phyloP scores from a whole-genome alignment of 192 early-diverging fungal genomes.

The Coemansia sp. region DNA sequence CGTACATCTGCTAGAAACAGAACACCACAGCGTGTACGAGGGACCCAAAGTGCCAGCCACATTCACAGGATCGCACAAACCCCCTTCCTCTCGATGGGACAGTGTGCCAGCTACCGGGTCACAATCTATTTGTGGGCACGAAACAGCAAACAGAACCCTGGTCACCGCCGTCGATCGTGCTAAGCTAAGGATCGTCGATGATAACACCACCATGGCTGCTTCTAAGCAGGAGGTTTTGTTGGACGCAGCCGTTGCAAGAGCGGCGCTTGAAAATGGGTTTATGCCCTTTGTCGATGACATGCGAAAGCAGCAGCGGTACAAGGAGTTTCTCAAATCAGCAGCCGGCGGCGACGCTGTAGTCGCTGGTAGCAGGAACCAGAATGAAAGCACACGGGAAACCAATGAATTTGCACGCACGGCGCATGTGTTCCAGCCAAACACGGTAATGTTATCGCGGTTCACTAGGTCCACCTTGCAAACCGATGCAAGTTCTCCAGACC shows the following conservation, averaged over 20 bases:
- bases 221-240: not conserved
- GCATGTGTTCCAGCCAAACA: conserved; percentile 4
- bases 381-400: not conserved
- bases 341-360: no score
- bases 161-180: conserved; percentile 16
- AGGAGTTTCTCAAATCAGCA: no score
- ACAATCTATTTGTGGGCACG: not conserved
- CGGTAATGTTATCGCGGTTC: conserved; percentile 29
- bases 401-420: conserved; percentile 17
- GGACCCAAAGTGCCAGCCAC: conserved; percentile 20
- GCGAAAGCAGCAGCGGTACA: not conserved
- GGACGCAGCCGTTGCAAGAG: conserved; percentile 1
- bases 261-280: conserved; percentile 13
- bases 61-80: conserved; percentile 14
- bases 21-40: not conserved
- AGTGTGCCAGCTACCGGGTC: conserved; percentile 17
- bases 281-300: conserved; percentile 11
- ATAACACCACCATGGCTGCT: not conserved
- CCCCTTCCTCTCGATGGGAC: conserved; percentile 22
- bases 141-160: not conserved
- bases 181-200: conserved; percentile 16
- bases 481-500: not conserved
- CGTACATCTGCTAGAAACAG: conserved; percentile 1
- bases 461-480: not conserved
- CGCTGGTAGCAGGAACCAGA: not conserved